Evolutionary conservation across 2,329 filamentous ascomycete species (phyloP).

Genomic region (Diplodia intermedia): DNA sequence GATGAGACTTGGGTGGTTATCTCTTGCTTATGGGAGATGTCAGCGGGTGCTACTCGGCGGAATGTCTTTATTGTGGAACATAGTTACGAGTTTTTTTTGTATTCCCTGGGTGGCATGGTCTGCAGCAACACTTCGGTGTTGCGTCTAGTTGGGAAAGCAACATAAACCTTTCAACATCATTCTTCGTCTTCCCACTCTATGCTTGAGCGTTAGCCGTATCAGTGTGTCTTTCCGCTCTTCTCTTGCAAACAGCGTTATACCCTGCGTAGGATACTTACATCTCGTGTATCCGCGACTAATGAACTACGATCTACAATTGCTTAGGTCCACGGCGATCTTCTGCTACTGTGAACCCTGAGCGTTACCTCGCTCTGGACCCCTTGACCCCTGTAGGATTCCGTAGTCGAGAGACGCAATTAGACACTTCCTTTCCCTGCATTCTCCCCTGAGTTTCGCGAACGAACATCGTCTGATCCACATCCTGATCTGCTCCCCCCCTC

Average conservation of each 20-base stretch:
- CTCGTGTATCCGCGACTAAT: neutral
- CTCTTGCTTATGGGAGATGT: neutral
- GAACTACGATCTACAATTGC: neutral
- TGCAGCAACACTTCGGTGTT: neutral
- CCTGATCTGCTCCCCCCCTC: neutral
- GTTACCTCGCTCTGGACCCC: neutral
- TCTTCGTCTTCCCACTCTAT: neutral
- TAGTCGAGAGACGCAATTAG: conserved; percentile 15
- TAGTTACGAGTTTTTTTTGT: conserved; percentile 23
- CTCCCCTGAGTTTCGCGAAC: conserved; percentile 1
- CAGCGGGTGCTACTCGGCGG: neutral
- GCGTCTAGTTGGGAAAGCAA: conserved; percentile 19
- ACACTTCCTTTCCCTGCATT: conserved; percentile 5
- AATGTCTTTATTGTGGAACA: conserved; percentile 2
- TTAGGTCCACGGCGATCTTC: neutral
- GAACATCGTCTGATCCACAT: conserved; percentile 4
- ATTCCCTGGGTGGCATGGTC: conserved; percentile 7
- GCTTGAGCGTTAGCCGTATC: conserved; percentile 1
- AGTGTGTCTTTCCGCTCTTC: neutral
- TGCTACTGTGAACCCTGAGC: conserved; percentile 5
- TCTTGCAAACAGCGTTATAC: conserved; percentile 1
- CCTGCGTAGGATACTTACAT: neutral
- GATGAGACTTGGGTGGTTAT: conserved; percentile 10
- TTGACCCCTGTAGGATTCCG: neutral
- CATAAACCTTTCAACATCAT: neutral